Evolutionary conservation across 2,329 filamentous ascomycete genomes (phyloP).

Genomic region (Clonostachys chloroleuca): DNA sequence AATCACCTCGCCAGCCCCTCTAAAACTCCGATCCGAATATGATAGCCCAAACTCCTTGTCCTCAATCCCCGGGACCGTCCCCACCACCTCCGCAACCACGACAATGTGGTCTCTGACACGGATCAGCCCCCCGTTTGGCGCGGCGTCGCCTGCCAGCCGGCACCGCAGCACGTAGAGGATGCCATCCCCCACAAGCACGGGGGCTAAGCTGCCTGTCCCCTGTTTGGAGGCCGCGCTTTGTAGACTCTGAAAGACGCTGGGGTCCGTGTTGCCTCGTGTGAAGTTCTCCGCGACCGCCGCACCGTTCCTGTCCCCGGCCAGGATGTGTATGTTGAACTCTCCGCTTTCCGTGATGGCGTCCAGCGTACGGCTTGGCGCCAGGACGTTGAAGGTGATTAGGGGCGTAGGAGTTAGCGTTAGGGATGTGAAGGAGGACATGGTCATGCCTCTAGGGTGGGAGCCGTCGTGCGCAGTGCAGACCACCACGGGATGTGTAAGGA

Average conservation of each 20-base stretch:
- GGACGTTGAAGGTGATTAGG: slow-evolving; percentile 53
- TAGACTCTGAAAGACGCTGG: slow-evolving; percentile 30
- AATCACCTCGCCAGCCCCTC: slow-evolving; percentile 33
- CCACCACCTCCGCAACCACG: slow-evolving; percentile 45
- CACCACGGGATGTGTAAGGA: slow-evolving; percentile 49
- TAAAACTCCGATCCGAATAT: slow-evolving; percentile 45
- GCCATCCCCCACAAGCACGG: slow-evolving; percentile 43
- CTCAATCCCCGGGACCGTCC: slow-evolving; percentile 28
- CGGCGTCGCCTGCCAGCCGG: slow-evolving; percentile 28
- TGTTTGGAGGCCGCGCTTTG: slow-evolving; percentile 1
- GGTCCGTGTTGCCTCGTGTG: slow-evolving; percentile 38
- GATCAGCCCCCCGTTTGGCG: slow-evolving; percentile 33
- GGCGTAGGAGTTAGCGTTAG: slow-evolving; percentile 46
- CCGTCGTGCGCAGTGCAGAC: slow-evolving; percentile 34
- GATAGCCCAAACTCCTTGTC: slow-evolving; percentile 34
- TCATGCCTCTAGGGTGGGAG: slow-evolving; percentile 42
- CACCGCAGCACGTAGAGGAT: slow-evolving; percentile 46
- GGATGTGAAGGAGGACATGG: slow-evolving; percentile 56
- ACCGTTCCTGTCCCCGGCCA: slow-evolving; percentile 40
- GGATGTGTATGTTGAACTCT: slow-evolving; percentile 51
- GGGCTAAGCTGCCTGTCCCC: slow-evolving; percentile 14
- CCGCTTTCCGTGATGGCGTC: slow-evolving; percentile 36
- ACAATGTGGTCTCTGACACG: slow-evolving; percentile 46
- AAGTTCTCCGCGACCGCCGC: slow-evolving; percentile 48
- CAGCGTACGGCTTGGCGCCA: slow-evolving; percentile 49